phyloP scores from a whole-genome alignment of 345 rosid genomes.

The Eutrema heterophyllum region DNA sequence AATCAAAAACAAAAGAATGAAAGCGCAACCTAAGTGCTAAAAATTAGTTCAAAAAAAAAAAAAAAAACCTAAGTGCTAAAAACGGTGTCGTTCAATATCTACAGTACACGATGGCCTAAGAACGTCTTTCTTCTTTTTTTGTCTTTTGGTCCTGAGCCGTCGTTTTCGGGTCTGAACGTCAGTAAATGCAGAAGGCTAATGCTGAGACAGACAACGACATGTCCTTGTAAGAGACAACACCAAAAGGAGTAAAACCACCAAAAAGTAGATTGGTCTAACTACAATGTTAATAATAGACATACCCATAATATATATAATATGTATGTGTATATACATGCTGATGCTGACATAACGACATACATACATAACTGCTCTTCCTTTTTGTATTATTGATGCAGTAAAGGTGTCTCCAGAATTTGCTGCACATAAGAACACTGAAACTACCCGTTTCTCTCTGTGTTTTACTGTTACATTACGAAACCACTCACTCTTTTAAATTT shows the following conservation, averaged over 20 bases:
- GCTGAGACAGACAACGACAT: slow-evolving; percentile 32
- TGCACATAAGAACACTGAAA: slow-evolving; percentile 17
- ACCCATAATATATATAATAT: neutral
- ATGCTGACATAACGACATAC: slow-evolving; percentile 17
- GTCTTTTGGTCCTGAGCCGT: slow-evolving; percentile 29
- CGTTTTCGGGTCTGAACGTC: slow-evolving; percentile 28
- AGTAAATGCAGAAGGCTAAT: slow-evolving; percentile 32
- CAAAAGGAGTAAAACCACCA: slow-evolving; percentile 26
- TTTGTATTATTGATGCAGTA: slow-evolving; percentile 29
- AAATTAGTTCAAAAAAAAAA: too few species aligned
- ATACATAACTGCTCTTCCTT: slow-evolving; percentile 15
- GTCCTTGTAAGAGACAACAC: slow-evolving; percentile 35
- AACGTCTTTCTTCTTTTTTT: slow-evolving; percentile 13
- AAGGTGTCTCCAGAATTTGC: slow-evolving; percentile 24
- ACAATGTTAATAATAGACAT: neutral
- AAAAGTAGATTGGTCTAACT: neutral
- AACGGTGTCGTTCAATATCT: slow-evolving; percentile 18
- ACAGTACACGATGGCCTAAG: slow-evolving; percentile 13
- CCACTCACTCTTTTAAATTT: slow-evolving; percentile 6
- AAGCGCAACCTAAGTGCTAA: neutral
- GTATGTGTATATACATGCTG: neutral
- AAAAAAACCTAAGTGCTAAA: neutral
- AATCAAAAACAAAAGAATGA: neutral
- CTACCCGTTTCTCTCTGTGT: slow-evolving; percentile 34
- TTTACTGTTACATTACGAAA: slow-evolving; percentile 1